Evolutionary conservation across 1,284 basidiomycete species (phyloP).

Genomic region (Trametes pubescens): DNA sequence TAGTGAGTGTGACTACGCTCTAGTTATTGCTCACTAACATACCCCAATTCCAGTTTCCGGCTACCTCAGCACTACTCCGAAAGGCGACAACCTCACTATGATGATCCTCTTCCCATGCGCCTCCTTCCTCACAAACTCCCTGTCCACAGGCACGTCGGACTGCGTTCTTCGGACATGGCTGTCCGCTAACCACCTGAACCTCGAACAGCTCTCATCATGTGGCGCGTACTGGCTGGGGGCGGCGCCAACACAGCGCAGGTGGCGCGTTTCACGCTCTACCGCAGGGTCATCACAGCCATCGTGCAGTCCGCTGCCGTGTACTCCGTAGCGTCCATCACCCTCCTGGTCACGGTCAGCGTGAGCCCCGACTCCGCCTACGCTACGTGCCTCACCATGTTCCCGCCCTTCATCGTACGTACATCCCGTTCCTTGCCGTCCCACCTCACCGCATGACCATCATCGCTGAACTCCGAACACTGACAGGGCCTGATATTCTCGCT

Average conservation of each 20-base stretch:
- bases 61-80: not conserved
- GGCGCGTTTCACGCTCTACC: conserved; percentile 6
- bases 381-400: conserved; percentile 20
- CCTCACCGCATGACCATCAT: not conserved
- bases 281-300: conserved; percentile 21
- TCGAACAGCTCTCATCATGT: conserved; percentile 15
- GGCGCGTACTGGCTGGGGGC: conserved; percentile 6
- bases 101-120: conserved; percentile 12
- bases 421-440: not conserved
- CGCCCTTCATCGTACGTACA: conserved; percentile 23
- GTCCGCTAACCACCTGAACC: no score
- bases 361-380: conserved; percentile 12
- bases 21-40: not conserved
- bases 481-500: conserved; percentile 22
- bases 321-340: conserved; percentile 19
- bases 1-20: conserved; percentile 1
- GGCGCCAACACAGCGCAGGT: not conserved
- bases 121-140: conserved; percentile 20
- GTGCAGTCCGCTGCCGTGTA: conserved; percentile 27
- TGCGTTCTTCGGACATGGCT: not conserved
- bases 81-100: not conserved
- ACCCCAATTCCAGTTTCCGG: conserved; percentile 2
- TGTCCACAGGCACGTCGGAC: conserved; percentile 7
- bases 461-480: not conserved
- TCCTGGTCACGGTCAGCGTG: conserved; percentile 15